Base-by-base conservation (phyloP, 352 stramenopile genomes). In the Globisporangium parvum region DNA sequence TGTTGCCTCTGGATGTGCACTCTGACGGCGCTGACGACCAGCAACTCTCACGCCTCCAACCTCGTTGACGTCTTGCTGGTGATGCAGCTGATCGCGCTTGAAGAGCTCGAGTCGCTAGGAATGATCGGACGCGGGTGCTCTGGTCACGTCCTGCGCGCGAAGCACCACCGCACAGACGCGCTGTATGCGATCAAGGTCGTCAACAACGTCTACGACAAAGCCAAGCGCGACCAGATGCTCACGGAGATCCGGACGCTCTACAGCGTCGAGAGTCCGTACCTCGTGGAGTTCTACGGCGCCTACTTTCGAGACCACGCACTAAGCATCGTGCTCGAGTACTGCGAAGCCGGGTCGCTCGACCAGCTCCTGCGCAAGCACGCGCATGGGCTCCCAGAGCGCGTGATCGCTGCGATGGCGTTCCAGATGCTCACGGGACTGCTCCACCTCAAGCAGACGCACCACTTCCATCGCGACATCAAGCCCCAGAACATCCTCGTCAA, bases 391-490 rank as follows among this genome's bases (percentile, higher is more conserved):
- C 73, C 77, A 14, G 80, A 91, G 53, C 37, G 42, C 0, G 68
- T 88, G 6, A 55, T 86, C 18, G 77, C 77, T 26, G 62, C 69
- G 17, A 80, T 88, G 58, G 75, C 76, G 12, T 81, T 72, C 57
- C 77, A 88, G 42, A 71, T 87, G 39, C 63, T 91, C 28, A 68
- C 56, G 10, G 80, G 80, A n/a, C 66, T 91, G 11, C 58, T 58
- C 12, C 71, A 87, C 39, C 74, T 91, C 58, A 82, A 86, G 60
- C 60, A 69, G 1, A 62, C 72, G 31, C 73, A 81, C 33, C 80
- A 91, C 46, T 98, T 98, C 54, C 93, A 98, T 55, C 86, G 93
- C 39, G 93, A 98, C 56, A 82, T 98, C 57, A 98, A 98, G 57
- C 91, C 90, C 17, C 87, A 88, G 40, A 98, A 98, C 69, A 82